A percentile compares a stretch with the other conserved stretches of the same genome.
phyloP scores from a whole-genome alignment of 345 rosid genomes.

The Arabidopsis thaliana region DNA sequence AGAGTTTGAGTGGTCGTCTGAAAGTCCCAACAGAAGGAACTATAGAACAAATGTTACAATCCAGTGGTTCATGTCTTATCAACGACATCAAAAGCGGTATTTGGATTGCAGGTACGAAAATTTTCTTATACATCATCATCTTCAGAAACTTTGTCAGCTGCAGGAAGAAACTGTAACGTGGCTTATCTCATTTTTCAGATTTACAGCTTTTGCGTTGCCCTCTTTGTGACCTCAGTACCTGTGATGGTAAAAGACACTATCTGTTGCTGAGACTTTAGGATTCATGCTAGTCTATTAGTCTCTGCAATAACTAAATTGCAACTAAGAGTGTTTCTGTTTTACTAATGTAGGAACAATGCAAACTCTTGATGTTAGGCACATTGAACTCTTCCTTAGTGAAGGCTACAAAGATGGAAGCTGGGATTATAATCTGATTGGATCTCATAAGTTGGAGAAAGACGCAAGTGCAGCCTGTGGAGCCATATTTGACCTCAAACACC shows the following conservation, averaged over 20 bases:
- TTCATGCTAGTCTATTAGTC: neutral
- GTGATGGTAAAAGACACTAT: conserved; percentile 64
- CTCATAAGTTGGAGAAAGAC: conserved; percentile 56
- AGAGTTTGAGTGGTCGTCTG: conserved; percentile 55
- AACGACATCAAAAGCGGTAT: conserved; percentile 78
- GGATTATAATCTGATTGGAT: conserved; percentile 75
- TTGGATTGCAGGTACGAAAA: conserved; percentile 85
- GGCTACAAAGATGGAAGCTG: conserved; percentile 70
- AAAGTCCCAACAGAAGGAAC: conserved; percentile 53
- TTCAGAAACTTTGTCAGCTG: neutral
- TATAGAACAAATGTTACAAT: conserved; percentile 51
- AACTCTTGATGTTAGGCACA: conserved; percentile 86
- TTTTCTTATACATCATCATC: neutral
- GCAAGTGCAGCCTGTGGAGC: conserved; percentile 74
- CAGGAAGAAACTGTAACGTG: conserved; percentile 9
- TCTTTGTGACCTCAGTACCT: conserved; percentile 78
- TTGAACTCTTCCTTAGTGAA: conserved; percentile 71
- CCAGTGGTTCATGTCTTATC: conserved; percentile 59
- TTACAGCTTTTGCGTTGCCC: conserved; percentile 98
- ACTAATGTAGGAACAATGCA: conserved; percentile 82
- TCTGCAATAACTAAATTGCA: neutral
- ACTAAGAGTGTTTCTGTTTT: conserved; percentile 12
- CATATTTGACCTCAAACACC: conserved; percentile 76
- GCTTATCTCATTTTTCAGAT: conserved; percentile 59
- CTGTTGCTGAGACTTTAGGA: neutral